Conservation (phyloP, 2,329 filamentous ascomycete species). For the Aspergillus persii region DNA sequence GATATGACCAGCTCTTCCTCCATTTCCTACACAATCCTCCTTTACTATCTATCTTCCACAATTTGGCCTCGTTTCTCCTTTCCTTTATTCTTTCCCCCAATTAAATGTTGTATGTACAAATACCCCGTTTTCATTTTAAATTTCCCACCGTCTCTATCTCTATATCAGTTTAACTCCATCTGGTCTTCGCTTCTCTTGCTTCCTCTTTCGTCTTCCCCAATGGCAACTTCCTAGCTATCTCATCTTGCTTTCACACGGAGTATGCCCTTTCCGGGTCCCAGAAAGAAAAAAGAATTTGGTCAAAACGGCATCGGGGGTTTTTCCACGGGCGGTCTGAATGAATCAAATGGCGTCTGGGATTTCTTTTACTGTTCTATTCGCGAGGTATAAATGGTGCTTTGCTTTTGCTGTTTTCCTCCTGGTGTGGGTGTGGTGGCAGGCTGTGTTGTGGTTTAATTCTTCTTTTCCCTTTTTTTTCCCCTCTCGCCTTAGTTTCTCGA, state of each 20-base stretch:
- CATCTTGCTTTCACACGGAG: neutral
- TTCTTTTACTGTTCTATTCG: neutral
- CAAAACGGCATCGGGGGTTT: neutral
- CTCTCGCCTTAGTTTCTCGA: neutral
- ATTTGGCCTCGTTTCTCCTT: conserved; percentile 1
- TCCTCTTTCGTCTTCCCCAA: neutral
- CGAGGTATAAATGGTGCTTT: neutral
- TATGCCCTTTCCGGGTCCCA: neutral
- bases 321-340: neutral
- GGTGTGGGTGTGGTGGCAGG: no score
- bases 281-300: neutral
- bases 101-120: neutral
- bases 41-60: neutral
- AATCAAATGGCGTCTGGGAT: neutral
- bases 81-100: conserved; percentile 8
- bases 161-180: neutral
- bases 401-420: neutral
- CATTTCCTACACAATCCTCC: neutral
- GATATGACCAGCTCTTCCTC: neutral
- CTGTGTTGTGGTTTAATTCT: neutral
- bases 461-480: neutral
- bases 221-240: neutral
- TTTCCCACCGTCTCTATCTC: neutral
- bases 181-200: neutral
- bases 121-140: neutral